Base-by-base conservation (phyloP, 305 asterid species). In the Fraxinus sp. region DNA sequence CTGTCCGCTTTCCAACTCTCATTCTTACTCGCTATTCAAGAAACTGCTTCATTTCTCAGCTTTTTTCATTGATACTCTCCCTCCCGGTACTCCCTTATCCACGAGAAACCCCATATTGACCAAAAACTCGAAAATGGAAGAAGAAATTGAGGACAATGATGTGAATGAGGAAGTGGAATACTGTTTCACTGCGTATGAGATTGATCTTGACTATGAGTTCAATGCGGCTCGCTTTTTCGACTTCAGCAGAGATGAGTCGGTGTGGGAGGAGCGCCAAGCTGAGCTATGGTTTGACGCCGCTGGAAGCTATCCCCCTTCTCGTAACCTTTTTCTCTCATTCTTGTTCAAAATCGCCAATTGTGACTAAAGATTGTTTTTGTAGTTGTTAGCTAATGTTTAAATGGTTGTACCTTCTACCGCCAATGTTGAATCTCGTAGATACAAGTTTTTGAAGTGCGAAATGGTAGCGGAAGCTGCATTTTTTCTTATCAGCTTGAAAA, bases 171-270 rank as follows among this genome's bases (percentile, higher is more conserved):
- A 36, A 72, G 84, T 71, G 70, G 88, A 83, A 79, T 91, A 90
- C 82, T 88, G 81, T 24, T 96, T 92, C 89, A 93, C 94, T 79
- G 97, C 87, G 52, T 87, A 90, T 79, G 97, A 96, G 85, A 86
- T 96, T 89, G 99, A 96, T 84, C 89, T 93, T n/a, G 97, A 96
- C 84, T 96, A 96, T 77, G 99, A 96, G 89, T 96, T 90, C 81
- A 98, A 96, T 83, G 98, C 99, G 5, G 91, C 89, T 39, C 90
- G 94, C 24, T 93, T 86, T 87, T 96, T 94, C 81, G 95, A 94
- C 80, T 96, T 96, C 84, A 75, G 84, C 76, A 87, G 84, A 64
- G 87, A 83, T 8, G 98, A 94, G 92, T 86, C 97, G 52, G 80
- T 85, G 5, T 79, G 85, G 3, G 93, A 91, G 88, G 91, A 92